These are phyloP conservation scores for Malassezia arunalokei DNA, from an alignment of 1,284 basidiomycete species.

Conservation along the genomic window DNA sequence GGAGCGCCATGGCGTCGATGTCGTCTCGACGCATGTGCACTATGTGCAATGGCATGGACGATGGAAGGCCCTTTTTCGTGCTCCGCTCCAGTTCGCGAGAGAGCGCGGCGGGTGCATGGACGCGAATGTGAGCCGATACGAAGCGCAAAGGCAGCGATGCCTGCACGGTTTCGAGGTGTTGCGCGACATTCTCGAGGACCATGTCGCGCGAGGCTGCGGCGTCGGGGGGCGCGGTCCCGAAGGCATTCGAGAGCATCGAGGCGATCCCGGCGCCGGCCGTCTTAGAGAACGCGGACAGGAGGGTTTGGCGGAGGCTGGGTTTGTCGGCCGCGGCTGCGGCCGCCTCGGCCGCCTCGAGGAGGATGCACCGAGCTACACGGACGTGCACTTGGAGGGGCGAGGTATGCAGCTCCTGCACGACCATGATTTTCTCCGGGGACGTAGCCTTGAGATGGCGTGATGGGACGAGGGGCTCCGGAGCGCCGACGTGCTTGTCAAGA, in stretches of 20 bases:
- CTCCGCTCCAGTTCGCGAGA: slow-evolving; percentile 70
- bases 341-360: slow-evolving; percentile 10
- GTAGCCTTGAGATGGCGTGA: slow-evolving; percentile 51
- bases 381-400: slow-evolving; percentile 70
- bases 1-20: slow-evolving; percentile 52
- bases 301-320: slow-evolving; percentile 40
- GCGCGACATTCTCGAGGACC: slow-evolving; percentile 12
- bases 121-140: slow-evolving; percentile 67
- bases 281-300: slow-evolving; percentile 32
- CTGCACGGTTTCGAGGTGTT: slow-evolving; percentile 30
- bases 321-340: slow-evolving; percentile 61
- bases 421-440: slow-evolving; percentile 56
- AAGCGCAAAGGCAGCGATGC: slow-evolving; percentile 66
- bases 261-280: slow-evolving; percentile 35
- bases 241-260: slow-evolving; percentile 44
- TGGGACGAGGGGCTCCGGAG: slow-evolving; percentile 54
- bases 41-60: slow-evolving; percentile 63
- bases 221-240: slow-evolving; percentile 31
- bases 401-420: slow-evolving; percentile 56
- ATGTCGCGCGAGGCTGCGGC: background rate
- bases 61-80: slow-evolving; percentile 88
- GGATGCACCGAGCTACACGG: slow-evolving; percentile 66
- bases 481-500: slow-evolving; percentile 59
- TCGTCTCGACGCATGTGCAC: slow-evolving; percentile 86
- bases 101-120: slow-evolving; percentile 62